A percentile compares a stretch with the other conserved stretches of the same genome.
Conservation (phyloP, 495 filamentous ascomycete genomes). For the Cenococcum geophilum region DNA sequence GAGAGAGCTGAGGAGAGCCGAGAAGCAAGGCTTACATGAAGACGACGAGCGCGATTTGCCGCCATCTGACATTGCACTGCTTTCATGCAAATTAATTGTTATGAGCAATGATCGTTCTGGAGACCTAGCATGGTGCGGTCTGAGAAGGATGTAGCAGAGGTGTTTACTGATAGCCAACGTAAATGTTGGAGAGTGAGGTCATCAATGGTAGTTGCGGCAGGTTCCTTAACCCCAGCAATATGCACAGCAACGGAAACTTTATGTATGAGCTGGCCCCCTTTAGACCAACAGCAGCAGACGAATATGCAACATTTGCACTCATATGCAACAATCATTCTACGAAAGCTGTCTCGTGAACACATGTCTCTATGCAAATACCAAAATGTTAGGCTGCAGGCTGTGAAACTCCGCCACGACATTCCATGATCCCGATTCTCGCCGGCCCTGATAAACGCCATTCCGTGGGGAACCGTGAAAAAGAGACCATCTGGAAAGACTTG, state of each 20-base stretch:
- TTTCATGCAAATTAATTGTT: constrained; percentile 12
- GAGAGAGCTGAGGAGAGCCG: background rate
- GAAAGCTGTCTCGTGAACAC: background rate
- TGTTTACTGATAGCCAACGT: background rate
- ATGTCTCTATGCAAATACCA: background rate
- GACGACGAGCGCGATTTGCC: constrained; percentile 25
- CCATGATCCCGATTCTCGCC: background rate
- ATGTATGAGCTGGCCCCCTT: no score
- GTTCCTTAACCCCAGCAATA: no score
- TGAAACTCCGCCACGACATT: background rate
- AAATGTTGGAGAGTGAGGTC: background rate
- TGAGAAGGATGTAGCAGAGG: background rate
- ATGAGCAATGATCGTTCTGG: constrained; percentile 1
- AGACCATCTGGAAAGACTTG: background rate
- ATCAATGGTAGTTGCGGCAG: no score
- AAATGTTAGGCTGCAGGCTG: background rate
- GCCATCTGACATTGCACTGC: constrained; percentile 32
- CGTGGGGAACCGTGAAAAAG: background rate
- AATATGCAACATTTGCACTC: background rate
- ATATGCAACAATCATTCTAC: background rate
- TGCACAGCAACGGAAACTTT: no score
- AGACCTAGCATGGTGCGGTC: constrained; percentile 16
- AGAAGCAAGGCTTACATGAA: constrained; percentile 23
- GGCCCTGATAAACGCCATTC: background rate
- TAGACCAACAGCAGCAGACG: no score